Conservation (phyloP, 164 flowering plant species). For the Magnolia kwangsiensis region DNA sequence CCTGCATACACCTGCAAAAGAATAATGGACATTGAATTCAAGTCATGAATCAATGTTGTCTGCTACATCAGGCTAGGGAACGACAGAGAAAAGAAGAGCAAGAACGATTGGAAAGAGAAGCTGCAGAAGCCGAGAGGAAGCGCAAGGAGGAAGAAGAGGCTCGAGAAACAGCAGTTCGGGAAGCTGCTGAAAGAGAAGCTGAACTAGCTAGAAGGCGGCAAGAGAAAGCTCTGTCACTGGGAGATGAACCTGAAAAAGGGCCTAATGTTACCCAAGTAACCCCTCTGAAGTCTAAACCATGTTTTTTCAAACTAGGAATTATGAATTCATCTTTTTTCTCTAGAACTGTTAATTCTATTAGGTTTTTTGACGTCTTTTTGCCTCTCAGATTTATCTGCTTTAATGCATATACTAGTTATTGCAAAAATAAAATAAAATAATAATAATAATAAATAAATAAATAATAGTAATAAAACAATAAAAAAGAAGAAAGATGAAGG, state of each 20-base stretch:
- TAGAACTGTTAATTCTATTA: conserved; percentile 1
- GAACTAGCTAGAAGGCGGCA: conserved; percentile 66
- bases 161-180: conserved; percentile 74
- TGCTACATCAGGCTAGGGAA: conserved; percentile 71
- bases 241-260: conserved; percentile 91
- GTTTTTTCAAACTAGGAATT: not conserved
- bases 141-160: conserved; percentile 92
- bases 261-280: conserved; percentile 84
- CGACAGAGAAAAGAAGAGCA: conserved; percentile 87
- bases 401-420: not conserved
- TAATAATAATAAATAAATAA: not conserved
- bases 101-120: conserved; percentile 80
- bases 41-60: not conserved
- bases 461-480: not conserved
- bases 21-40: not conserved
- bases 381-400: not conserved
- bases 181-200: conserved; percentile 91
- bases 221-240: conserved; percentile 79
- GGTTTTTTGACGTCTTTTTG: too few relatives aligned
- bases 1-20: not conserved
- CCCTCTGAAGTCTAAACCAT: not conserved
- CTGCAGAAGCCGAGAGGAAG: conserved; percentile 92
- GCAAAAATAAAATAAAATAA: not conserved
- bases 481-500: not conserved
- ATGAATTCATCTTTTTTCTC: not conserved